Conservation (phyloP, 225 moss, liverwort and hornwort genomes). For the Climacium dendroides region DNA sequence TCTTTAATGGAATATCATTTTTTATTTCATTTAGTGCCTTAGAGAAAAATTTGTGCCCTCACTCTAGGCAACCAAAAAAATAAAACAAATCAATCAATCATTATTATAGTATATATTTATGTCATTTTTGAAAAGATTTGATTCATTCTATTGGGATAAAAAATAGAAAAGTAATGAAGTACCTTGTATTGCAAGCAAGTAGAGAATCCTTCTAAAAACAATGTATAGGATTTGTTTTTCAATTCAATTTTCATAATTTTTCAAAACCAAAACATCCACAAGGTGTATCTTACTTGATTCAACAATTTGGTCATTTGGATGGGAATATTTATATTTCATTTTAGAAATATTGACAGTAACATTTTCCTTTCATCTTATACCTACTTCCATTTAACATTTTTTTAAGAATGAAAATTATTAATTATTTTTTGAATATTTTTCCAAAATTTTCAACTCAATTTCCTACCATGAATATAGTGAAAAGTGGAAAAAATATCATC, state of each 20-base stretch:
- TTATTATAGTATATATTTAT: too few relatives aligned
- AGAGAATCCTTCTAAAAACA: background rate
- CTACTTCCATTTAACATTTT: background rate
- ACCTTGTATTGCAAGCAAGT: background rate
- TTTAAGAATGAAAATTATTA: too few relatives aligned
- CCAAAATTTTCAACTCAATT: background rate
- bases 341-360: background rate
- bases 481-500: background rate
- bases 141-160: too few relatives aligned
- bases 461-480: background rate
- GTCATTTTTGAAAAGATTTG: background rate
- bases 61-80: too few relatives aligned
- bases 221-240: background rate
- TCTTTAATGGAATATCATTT: too few relatives aligned
- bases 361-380: background rate
- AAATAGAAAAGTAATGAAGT: background rate
- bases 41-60: too few relatives aligned
- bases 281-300: fast-evolving
- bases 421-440: too few relatives aligned
- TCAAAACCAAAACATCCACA: background rate
- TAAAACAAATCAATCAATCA: too few relatives aligned
- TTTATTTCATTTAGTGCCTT: too few relatives aligned
- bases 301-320: background rate
- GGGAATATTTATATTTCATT: background rate
- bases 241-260: background rate